Percentiles rank a stretch among this genome's conserved stretches.
phyloP scores from a whole-genome alignment of 345 rosid genomes.

The Excoecaria cochinchinensis region DNA sequence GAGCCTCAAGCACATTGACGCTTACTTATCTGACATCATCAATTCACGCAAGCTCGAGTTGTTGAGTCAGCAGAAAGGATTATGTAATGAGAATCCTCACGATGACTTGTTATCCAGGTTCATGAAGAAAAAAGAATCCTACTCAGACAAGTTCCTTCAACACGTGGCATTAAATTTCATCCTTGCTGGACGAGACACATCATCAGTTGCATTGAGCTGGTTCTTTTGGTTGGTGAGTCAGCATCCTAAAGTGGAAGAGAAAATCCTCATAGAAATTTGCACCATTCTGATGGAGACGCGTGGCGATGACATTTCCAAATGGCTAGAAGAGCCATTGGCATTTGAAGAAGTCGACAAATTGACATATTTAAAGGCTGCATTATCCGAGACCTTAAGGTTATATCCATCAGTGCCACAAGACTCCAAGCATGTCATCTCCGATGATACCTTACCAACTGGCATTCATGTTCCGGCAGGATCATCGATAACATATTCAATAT shows the following conservation, averaged over 20 bases:
- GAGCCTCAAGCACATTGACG: conserved; percentile 35
- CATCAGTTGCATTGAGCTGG: conserved; percentile 48
- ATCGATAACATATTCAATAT: conserved; percentile 43
- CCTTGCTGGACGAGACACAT: conserved; percentile 52
- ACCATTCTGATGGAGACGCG: conserved; percentile 40
- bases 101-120: conserved; percentile 47
- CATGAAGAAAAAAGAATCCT: conserved; percentile 43
- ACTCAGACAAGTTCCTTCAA: conserved; percentile 46
- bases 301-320: conserved; percentile 32
- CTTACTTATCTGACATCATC: conserved; percentile 40
- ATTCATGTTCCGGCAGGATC: conserved; percentile 43
- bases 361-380: conserved; percentile 41
- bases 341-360: conserved; percentile 48
- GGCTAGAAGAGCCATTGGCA: conserved; percentile 45
- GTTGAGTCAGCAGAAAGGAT: conserved; percentile 18
- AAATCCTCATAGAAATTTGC: conserved; percentile 38
- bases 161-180: conserved; percentile 48
- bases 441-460: conserved; percentile 41
- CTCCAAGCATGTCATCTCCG: conserved; percentile 45
- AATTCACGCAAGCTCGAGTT: conserved; percentile 38
- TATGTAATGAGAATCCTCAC: conserved; percentile 9
- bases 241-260: conserved; percentile 38
- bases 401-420: conserved; percentile 53
- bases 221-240: conserved; percentile 40
- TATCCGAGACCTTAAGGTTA: conserved; percentile 49